A percentile compares a stretch with the other conserved stretches of the same genome.
phyloP scores from a whole-genome alignment of 345 rosid species.

The Xanthoceras sorbifolium region DNA sequence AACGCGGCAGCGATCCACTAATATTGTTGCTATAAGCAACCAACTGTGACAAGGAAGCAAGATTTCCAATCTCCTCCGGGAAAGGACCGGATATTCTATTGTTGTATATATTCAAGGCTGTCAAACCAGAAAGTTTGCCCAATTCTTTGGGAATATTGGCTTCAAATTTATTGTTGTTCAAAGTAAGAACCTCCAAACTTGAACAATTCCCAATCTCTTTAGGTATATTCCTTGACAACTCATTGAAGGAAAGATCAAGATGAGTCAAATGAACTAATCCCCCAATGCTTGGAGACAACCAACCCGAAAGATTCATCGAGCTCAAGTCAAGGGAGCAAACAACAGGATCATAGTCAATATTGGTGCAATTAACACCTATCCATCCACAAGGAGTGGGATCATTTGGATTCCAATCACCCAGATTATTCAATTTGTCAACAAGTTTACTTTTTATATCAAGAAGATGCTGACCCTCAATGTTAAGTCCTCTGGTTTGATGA shows the following conservation, averaged over 20 bases:
- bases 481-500: constrained; percentile 51
- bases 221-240: constrained; percentile 57
- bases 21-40: constrained; percentile 73
- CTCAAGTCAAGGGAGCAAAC: constrained; percentile 61
- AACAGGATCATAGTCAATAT: constrained; percentile 40
- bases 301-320: constrained; percentile 67
- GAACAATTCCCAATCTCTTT: constrained; percentile 63
- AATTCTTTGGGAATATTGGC: constrained; percentile 61
- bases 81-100: constrained; percentile 73
- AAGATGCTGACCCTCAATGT: constrained; percentile 69
- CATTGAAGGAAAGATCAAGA: constrained; percentile 76
- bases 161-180: constrained; percentile 65
- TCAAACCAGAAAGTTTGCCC: constrained; percentile 50
- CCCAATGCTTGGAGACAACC: constrained; percentile 72
- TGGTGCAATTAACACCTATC: constrained; percentile 70
- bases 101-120: constrained; percentile 63
- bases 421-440: constrained; percentile 42
- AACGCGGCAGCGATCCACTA: constrained; percentile 61
- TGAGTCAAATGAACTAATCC: constrained; percentile 55
- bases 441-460: constrained; percentile 58
- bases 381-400: constrained; percentile 82
- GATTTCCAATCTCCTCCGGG: constrained; percentile 68
- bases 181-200: constrained; percentile 49
- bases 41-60: constrained; percentile 59
- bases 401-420: constrained; percentile 62